Conservation (phyloP, 2,329 filamentous ascomycete genomes). For the Amesomyces nigricolor region DNA sequence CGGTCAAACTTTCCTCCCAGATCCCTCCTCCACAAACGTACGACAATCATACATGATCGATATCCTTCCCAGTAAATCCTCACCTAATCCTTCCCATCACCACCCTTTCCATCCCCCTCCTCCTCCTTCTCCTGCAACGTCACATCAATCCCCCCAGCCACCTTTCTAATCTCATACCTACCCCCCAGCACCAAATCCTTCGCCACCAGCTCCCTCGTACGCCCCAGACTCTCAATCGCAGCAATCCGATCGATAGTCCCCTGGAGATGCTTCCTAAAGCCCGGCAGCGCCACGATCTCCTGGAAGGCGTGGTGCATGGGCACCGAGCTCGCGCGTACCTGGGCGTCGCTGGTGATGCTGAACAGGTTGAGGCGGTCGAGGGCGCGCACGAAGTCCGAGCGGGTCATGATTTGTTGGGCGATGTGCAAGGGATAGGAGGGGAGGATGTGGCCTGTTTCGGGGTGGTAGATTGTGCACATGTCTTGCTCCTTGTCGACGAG, state of each 20-base stretch:
- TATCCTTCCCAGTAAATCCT: not conserved
- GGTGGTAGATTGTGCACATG: conserved; percentile 61
- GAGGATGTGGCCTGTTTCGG: conserved; percentile 64
- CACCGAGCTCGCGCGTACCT: conserved; percentile 87
- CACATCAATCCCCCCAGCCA: conserved; percentile 22
- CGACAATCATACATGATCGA: not conserved
- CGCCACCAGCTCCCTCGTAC: conserved; percentile 90
- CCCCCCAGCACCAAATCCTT: conserved; percentile 88
- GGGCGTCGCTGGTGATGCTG: conserved; percentile 80
- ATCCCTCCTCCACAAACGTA: not conserved
- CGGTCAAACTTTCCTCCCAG: not conserved
- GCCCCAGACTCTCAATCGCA: conserved; percentile 88
- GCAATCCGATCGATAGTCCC: conserved; percentile 76
- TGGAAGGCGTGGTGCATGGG: conserved; percentile 93
- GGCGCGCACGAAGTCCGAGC: conserved; percentile 86
- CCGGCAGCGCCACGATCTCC: conserved; percentile 68
- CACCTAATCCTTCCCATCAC: not conserved
- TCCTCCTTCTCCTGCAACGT: conserved; percentile 22
- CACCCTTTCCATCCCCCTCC: conserved; percentile 2
- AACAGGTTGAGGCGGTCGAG: conserved; percentile 95
- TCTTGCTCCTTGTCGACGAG: conserved; percentile 76
- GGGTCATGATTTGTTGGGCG: conserved; percentile 88
- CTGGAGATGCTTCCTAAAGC: conserved; percentile 78
- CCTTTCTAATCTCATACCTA: conserved; percentile 59
- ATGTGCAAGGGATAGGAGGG: conserved; percentile 76